Evolutionary conservation across 2,329 filamentous ascomycete genomes (phyloP), one percentile per base, ranked within the genome.

Genomic region (Penicillium capsulatum): DNA sequence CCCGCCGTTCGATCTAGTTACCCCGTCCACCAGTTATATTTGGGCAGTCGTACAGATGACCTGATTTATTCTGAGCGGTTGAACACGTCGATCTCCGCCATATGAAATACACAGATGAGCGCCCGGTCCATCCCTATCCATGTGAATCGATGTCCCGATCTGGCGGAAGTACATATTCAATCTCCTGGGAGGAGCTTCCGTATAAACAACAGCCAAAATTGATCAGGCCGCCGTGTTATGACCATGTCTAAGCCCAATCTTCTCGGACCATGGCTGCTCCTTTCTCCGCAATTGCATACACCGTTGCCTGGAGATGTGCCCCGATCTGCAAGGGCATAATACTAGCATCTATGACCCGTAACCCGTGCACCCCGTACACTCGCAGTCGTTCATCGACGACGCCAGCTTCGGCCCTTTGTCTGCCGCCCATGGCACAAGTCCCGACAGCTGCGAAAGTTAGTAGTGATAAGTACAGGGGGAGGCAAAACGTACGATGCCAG

Each of bases 361-460:
- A 40, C 6, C 57, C 56, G 31, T 51, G 48, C 3, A 64, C 60
- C 0, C 66, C 66, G 20, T 67, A 60, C 0, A 69, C 65, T 15
- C 48, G 53, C 27, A 68, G 44, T 22, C 55, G 53, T 6, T 49
- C 52, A 46, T 69, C 65, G 4, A 69, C 63, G 1, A 65, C 63
- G 17, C 67, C 62, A 7, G 36, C 46, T 4, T 54, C 44, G 5
- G 20, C 22, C 0, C 54, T 55, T 1, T 41, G 27, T 2, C 14
- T 31, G 1, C 58, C 61, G 8, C 70, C 70, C 66, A 73, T 67
- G 0, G 69, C 63, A 34, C 66, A 70, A 0, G 66, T 70, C 1
- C 68, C 70, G 9, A 53, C 34, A 2, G 50, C 48, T 51, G 8
- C 22, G 14, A 10, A 19, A 19, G 13, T 3, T 8, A 2, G 31